Evolutionary conservation across 2,329 filamentous ascomycete genomes (phyloP).

Genomic region (Huntiella moniliformis): DNA sequence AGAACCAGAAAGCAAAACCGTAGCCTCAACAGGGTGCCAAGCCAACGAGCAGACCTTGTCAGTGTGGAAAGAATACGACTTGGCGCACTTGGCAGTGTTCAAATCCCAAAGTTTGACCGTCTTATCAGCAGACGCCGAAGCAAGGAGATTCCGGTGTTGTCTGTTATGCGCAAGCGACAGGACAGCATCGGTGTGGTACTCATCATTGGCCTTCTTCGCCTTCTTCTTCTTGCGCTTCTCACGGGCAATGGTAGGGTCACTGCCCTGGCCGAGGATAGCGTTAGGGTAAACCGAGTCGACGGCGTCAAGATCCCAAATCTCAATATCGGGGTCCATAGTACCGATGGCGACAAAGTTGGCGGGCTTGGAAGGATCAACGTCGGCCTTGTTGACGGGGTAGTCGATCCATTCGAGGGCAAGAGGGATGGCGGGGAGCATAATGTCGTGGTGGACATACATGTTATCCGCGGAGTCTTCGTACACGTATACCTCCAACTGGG

Average conservation of each 20-base stretch:
- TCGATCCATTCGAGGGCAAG: slow-evolving; percentile 93
- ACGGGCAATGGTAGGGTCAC: slow-evolving; percentile 35
- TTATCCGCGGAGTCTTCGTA: slow-evolving; percentile 94
- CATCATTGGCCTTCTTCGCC: slow-evolving; percentile 69
- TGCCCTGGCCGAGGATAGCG: slow-evolving; percentile 69
- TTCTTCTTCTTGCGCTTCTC: slow-evolving; percentile 77
- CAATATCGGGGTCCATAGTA: slow-evolving; percentile 96
- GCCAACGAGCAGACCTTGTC: slow-evolving; percentile 95
- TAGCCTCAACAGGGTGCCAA: slow-evolving; percentile 79
- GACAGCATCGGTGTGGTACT: slow-evolving; percentile 87
- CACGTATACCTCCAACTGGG: slow-evolving; percentile 90
- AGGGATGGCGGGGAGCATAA: slow-evolving; percentile 94
- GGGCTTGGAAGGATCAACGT: slow-evolving; percentile 40
- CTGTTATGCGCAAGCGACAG: slow-evolving; percentile 82
- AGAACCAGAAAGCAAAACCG: slow-evolving; percentile 75
- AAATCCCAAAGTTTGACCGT: slow-evolving; percentile 97
- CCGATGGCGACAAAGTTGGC: slow-evolving; percentile 91
- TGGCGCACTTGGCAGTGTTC: slow-evolving; percentile 77
- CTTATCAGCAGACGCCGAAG: slow-evolving; percentile 87
- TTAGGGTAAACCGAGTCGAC: slow-evolving; percentile 98
- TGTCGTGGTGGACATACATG: slow-evolving; percentile 97
- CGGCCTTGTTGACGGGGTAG: slow-evolving; percentile 60
- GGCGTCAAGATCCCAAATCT: slow-evolving; percentile 92
- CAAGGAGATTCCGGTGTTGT: slow-evolving; percentile 82
- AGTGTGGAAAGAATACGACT: slow-evolving; percentile 88